A percentile compares a stretch with the other conserved stretches of the same genome.
These are phyloP conservation scores for grape (Vitis vinifera) DNA, from an alignment of 164 flowering plant genomes.

Conservation along the genomic window ASM3070453v1 NC_081808.1:4537501-4538000, in stretches of 20 bases:
- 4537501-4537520: slow-evolving; percentile 32
- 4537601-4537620: slow-evolving; percentile 52
- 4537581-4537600: slow-evolving; percentile 38
- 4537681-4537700: slow-evolving; percentile 23
- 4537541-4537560: slow-evolving; percentile 19
- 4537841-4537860: neutral
- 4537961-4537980: no score
- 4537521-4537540: slow-evolving; percentile 47
- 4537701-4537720: neutral
- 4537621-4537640: slow-evolving; percentile 15
- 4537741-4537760: slow-evolving; percentile 44
- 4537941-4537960: neutral
- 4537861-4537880: slow-evolving; percentile 8
- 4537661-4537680: slow-evolving; percentile 42
- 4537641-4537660: slow-evolving; percentile 39
- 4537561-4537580: slow-evolving; percentile 27
- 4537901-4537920: neutral
- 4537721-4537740: slow-evolving; percentile 32
- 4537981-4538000: no score
- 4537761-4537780: slow-evolving; percentile 37
- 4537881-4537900: neutral
- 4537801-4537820: slow-evolving; percentile 39
- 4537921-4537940: neutral
- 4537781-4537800: slow-evolving; percentile 22
- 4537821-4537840: slow-evolving; percentile 50